Conservation (phyloP, 1,139 yeast species). For the Cylindricascospora bacillispora region DNA sequence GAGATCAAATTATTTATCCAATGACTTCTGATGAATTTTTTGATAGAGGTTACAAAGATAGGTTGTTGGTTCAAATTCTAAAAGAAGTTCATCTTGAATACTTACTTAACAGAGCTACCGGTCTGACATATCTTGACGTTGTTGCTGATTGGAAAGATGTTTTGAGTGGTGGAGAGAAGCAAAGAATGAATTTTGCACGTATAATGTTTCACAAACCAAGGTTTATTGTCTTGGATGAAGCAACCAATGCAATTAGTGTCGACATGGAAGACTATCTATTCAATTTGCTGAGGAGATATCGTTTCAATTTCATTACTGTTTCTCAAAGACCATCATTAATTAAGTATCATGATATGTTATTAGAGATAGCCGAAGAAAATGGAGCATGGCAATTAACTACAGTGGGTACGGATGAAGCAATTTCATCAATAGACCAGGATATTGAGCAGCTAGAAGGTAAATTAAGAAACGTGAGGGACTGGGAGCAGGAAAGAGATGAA, state of each 20-base stretch:
- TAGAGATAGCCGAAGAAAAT: slow-evolving; percentile 42
- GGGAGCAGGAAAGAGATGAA: slow-evolving; percentile 39
- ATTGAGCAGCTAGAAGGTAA: slow-evolving; percentile 47
- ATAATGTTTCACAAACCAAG: slow-evolving; percentile 69
- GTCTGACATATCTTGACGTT: slow-evolving; percentile 30
- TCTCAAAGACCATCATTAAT: slow-evolving; percentile 77
- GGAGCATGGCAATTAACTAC: slow-evolving; percentile 39
- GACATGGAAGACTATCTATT: slow-evolving; percentile 87
- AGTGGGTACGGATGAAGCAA: slow-evolving; percentile 47
- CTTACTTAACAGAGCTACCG: slow-evolving; percentile 37
- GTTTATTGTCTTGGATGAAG: slow-evolving; percentile 81
- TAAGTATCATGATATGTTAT: slow-evolving; percentile 66
- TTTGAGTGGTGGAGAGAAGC: slow-evolving; percentile 91
- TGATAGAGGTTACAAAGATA: slow-evolving; percentile 59
- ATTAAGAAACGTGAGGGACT: slow-evolving; percentile 37
- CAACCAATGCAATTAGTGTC: slow-evolving; percentile 83
- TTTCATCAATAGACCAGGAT: slow-evolving; percentile 51
- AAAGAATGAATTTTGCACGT: slow-evolving; percentile 82
- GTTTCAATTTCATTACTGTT: slow-evolving; percentile 70
- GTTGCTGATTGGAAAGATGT: slow-evolving; percentile 80
- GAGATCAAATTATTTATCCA: slow-evolving; percentile 86
- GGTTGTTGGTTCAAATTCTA: slow-evolving; percentile 53
- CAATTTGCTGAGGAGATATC: slow-evolving; percentile 56
- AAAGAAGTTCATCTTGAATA: slow-evolving; percentile 72
- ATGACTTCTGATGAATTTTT: slow-evolving; percentile 67